phyloP scores from a whole-genome alignment of 768 basidiomycete genomes.

The Zangia roseola region DNA sequence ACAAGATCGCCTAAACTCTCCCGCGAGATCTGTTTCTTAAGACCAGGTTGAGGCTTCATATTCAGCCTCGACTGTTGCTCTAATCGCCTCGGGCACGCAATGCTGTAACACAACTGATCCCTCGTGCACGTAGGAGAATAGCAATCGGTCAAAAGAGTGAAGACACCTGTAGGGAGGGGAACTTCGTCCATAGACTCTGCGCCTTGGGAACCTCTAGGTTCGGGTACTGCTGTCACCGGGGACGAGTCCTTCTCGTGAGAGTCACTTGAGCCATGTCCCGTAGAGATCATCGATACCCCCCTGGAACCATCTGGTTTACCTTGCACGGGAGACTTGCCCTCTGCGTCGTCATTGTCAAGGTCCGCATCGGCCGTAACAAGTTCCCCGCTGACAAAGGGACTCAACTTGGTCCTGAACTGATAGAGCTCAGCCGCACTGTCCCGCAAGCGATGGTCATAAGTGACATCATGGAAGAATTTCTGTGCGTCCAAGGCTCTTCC shows the following conservation, averaged over 20 bases:
- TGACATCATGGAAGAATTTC: constrained; percentile 99
- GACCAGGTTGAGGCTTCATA: constrained; percentile 89
- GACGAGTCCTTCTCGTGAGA: constrained; percentile 36
- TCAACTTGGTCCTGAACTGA: constrained; percentile 85
- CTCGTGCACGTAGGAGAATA: constrained; percentile 97
- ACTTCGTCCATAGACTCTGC: constrained; percentile 56
- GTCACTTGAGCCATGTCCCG: constrained; percentile 35
- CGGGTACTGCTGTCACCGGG: constrained; percentile 21
- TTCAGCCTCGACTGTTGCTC: constrained; percentile 95
- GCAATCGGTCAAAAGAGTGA: constrained; percentile 94
- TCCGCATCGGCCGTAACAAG: constrained; percentile 38
- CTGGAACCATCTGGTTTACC: constrained; percentile 15
- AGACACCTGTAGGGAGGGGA: constrained; percentile 87
- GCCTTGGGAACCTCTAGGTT: constrained; percentile 34
- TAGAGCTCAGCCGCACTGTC: constrained; percentile 90
- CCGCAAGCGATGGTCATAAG: constrained; percentile 93
- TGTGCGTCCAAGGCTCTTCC: constrained; percentile 95
- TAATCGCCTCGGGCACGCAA: constrained; percentile 89
- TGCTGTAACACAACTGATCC: constrained; percentile 95
- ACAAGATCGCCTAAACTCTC: constrained; percentile 81
- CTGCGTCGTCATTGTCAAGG: constrained; percentile 36
- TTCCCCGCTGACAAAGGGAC: constrained; percentile 83
- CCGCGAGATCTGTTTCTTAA: constrained; percentile 79
- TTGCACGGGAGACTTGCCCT: constrained; percentile 29
- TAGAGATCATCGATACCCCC: constrained; percentile 26